Base-by-base conservation (phyloP, 1,284 basidiomycete species). In the Irpex sp. region DNA sequence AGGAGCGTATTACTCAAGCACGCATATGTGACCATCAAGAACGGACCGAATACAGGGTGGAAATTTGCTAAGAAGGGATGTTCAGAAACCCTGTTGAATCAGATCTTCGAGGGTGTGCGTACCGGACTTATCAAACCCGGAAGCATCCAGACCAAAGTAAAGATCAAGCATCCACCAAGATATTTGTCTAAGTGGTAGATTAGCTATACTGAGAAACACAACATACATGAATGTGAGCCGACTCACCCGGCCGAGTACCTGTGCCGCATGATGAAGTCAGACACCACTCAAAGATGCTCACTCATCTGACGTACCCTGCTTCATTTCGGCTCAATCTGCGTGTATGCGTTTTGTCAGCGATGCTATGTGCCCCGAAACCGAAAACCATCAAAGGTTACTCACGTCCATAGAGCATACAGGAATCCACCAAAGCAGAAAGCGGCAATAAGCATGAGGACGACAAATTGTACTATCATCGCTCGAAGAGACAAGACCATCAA, bases 161-260 rank as follows among this genome's bases (percentile, higher is more conserved):
- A 94, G 75, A 70, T 94, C 90, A 39, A 94, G 81, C 93, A 95
- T 93, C 88, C 92, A 93, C 93, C 92, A 95, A 0, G 88, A 83
- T 47, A 94, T 91, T n/a, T 82, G 81, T 33, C 88, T 90, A 43
- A 51, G 64, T 35, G 61, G 62, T 7, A 55, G 9, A 55, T 55
- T n/a, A 26, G 4, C 57, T 51, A 31, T 58, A 2, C 37, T 37
- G 57, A 13, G n/a, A 39, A 19, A 60, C 47, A 33, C 15, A 6
- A 5, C 43, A 11, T n/a, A 46, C 9, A 50, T 31, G 53, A 55
- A 26, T 6, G 11, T 33, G 53, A 17, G 5, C n/a, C 35, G 67
- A 71, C 66, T 61, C 68, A 82, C 78, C 81, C 79, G 50, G 74
- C 74, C 60, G 77, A 74, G 65, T 82, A 86, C 17, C 83, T 86